Percentiles rank a stretch among this genome's conserved stretches.
Conservation (phyloP, 225 moss, liverwort and hornwort genomes). For the Straminergon stramineum region DNA sequence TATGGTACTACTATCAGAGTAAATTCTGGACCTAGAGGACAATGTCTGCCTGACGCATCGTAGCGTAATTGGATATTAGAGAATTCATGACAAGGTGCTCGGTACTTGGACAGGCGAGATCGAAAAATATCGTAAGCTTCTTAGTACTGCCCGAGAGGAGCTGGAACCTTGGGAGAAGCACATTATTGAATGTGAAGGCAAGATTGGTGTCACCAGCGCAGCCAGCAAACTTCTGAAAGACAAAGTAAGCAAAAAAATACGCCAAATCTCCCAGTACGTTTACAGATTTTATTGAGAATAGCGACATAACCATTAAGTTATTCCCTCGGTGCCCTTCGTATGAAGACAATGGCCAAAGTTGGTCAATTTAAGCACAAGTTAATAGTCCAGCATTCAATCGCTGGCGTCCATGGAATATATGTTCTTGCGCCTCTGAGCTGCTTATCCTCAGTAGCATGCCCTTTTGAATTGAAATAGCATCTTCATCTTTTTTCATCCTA, state of each 20-base stretch:
- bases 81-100: neutral
- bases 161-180: conserved; percentile 96
- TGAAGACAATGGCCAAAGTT: neutral
- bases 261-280: neutral
- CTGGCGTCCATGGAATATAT: neutral
- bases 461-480: neutral
- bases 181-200: conserved; percentile 79
- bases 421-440: neutral
- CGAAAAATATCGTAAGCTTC: conserved; percentile 59
- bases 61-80: neutral
- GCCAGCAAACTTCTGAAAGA: conserved; percentile 80
- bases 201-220: conserved; percentile 61
- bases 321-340: neutral
- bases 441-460: neutral
- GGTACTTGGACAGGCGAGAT: conserved; percentile 52
- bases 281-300: neutral
- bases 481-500: neutral
- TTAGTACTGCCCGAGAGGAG: conserved; percentile 55
- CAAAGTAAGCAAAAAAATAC: conserved; percentile 45
- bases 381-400: neutral
- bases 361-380: neutral
- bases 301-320: neutral
- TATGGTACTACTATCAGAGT: neutral
- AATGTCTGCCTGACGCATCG: neutral
- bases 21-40: neutral